A percentile compares a stretch with the other conserved stretches of the same genome.
Conservation (phyloP, 2,329 filamentous ascomycete species). For the Pseudogymnoascus sp. region DNA sequence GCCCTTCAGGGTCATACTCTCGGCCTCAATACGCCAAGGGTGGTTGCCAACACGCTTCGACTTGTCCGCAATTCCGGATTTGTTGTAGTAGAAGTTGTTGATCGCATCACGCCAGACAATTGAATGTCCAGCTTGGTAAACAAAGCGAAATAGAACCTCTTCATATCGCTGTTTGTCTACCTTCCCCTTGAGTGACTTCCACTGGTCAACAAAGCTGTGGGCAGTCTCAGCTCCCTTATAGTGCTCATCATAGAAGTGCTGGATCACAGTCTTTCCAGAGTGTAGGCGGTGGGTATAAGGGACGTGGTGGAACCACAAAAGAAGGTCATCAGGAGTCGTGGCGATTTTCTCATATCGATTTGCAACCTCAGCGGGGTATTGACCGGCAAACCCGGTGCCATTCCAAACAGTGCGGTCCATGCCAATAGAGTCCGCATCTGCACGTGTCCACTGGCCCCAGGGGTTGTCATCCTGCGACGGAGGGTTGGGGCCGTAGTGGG, state of each 20-base stretch:
- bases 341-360: conserved; percentile 50
- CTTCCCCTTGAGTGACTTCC: conserved; percentile 46
- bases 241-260: conserved; percentile 59
- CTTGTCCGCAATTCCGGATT: conserved; percentile 53
- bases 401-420: conserved; percentile 66
- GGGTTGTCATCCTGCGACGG: conserved; percentile 58
- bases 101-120: conserved; percentile 65
- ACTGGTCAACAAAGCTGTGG: conserved; percentile 48
- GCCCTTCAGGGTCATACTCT: conserved; percentile 52
- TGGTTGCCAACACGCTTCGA: conserved; percentile 50
- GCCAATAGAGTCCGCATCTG: conserved; percentile 50
- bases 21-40: conserved; percentile 60
- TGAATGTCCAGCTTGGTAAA: conserved; percentile 61
- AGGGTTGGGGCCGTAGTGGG: conserved; percentile 61
- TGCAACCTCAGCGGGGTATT: conserved; percentile 57
- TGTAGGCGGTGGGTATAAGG: conserved; percentile 56
- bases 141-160: conserved; percentile 50
- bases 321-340: conserved; percentile 58
- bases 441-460: conserved; percentile 67
- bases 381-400: conserved; percentile 57
- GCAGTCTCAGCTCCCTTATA: conserved; percentile 52
- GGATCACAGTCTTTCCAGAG: conserved; percentile 59
- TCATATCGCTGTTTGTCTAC: conserved; percentile 54
- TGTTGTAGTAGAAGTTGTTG: conserved; percentile 54
- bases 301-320: conserved; percentile 71